These are phyloP conservation scores for Aspergillus quadricinctus DNA, from an alignment of 2,329 filamentous ascomycete genomes.

Conservation along the genomic window DNA sequence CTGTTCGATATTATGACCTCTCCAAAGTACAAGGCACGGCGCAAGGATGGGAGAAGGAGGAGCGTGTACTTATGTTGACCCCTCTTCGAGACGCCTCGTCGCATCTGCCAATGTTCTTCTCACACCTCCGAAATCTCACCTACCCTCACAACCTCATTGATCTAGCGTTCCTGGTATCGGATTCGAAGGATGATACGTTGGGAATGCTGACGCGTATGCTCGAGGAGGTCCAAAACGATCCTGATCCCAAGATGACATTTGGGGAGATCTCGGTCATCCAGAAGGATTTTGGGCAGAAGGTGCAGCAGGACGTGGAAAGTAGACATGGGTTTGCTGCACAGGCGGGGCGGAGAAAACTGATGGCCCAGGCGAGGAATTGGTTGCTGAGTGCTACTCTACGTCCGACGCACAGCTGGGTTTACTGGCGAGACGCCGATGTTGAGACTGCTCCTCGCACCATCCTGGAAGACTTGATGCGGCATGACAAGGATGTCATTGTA, in stretches of 20 bases:
- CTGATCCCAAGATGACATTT: conserved; percentile 75
- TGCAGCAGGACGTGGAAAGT: conserved; percentile 96
- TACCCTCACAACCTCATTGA: conserved; percentile 97
- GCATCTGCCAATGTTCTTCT: conserved; percentile 96
- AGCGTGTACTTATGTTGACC: conserved; percentile 90
- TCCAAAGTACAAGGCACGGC: conserved; percentile 86
- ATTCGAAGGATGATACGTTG: conserved; percentile 90
- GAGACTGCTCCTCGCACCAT: conserved; percentile 97
- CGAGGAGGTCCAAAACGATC: conserved; percentile 71
- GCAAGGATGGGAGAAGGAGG: conserved; percentile 91
- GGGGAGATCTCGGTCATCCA: conserved; percentile 97
- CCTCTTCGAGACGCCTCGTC: conserved; percentile 88
- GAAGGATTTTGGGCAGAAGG: conserved; percentile 97
- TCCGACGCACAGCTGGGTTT: conserved; percentile 97
- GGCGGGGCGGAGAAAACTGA: conserved; percentile 86
- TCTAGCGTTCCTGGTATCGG: conserved; percentile 91
- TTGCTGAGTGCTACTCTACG: conserved; percentile 86
- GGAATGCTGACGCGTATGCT: conserved; percentile 70
- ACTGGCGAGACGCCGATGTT: conserved; percentile 98
- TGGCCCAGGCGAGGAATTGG: conserved; percentile 98
- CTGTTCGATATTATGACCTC: conserved; percentile 94
- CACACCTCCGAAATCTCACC: conserved; percentile 92
- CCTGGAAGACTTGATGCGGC: conserved; percentile 93
- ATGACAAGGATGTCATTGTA: conserved; percentile 98
- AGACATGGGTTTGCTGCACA: conserved; percentile 96